These are phyloP conservation scores for Ustilago crameri DNA, from an alignment of 1,284 basidiomycete species.

Conservation along the genomic window DNA sequence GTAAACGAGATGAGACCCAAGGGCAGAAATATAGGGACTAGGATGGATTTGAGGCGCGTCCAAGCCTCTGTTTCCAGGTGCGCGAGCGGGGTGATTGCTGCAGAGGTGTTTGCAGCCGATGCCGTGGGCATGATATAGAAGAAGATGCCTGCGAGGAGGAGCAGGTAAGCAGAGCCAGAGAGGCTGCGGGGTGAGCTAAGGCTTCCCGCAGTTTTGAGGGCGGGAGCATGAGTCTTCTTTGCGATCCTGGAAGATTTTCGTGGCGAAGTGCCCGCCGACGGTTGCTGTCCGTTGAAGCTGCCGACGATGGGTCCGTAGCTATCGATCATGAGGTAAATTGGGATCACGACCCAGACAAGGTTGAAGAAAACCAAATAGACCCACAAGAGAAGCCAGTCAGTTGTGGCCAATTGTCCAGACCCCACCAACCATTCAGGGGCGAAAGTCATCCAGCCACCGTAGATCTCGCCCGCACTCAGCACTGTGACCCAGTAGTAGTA, in stretches of 20 bases:
- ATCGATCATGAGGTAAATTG: conserved; percentile 39
- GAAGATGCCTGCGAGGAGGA: conserved; percentile 19
- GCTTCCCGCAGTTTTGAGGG: neutral
- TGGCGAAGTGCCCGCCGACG: neutral
- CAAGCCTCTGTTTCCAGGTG: neutral
- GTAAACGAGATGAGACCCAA: conserved; percentile 28
- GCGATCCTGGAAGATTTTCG: neutral
- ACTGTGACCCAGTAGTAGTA: conserved; percentile 62
- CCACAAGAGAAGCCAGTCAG: conserved; percentile 38
- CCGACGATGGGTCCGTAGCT: conserved; percentile 19
- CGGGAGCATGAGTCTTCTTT: neutral
- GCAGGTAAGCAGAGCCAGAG: conserved; percentile 23
- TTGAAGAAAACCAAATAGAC: conserved; percentile 52
- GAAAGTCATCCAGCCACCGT: conserved; percentile 65
- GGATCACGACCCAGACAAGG: conserved; percentile 45
- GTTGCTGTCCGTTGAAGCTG: neutral
- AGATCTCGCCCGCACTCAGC: conserved; percentile 58
- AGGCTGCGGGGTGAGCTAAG: conserved; percentile 15
- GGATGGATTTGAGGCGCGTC: conserved; percentile 3
- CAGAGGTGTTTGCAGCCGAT: neutral
- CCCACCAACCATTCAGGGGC: conserved; percentile 61
- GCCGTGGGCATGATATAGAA: conserved; percentile 24
- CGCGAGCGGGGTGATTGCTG: conserved; percentile 1
- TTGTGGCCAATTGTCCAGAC: conserved; percentile 10
- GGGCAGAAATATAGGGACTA: conserved; percentile 24